phyloP scores from a whole-genome alignment of 495 filamentous ascomycete species.

The Talaromyces ruber region DNA sequence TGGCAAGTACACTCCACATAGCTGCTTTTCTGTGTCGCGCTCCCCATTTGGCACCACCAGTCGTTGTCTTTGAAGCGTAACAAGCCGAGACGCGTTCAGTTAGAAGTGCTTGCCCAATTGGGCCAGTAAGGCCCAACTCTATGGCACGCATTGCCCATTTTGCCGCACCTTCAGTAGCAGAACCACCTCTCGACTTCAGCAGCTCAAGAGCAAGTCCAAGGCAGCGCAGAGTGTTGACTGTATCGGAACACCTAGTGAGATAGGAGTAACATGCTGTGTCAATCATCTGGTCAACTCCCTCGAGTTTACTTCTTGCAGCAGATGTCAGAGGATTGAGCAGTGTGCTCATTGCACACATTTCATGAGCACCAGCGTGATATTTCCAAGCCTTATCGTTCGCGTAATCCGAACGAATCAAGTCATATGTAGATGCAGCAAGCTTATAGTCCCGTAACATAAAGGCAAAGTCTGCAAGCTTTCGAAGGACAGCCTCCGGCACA shows the following conservation, averaged over 20 bases:
- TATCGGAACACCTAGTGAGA: slow-evolving; percentile 67
- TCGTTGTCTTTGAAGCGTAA: slow-evolving; percentile 63
- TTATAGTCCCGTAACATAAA: slow-evolving; percentile 96
- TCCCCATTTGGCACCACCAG: slow-evolving; percentile 57
- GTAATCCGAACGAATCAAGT: slow-evolving; percentile 79
- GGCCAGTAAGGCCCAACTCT: slow-evolving; percentile 65
- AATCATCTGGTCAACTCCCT: slow-evolving; percentile 74
- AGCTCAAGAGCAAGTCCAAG: slow-evolving; percentile 73
- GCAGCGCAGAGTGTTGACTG: slow-evolving; percentile 69
- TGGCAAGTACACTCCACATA: slow-evolving; percentile 78
- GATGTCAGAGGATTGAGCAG: slow-evolving; percentile 65
- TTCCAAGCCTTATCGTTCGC: slow-evolving; percentile 94
- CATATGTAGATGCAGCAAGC: slow-evolving; percentile 83
- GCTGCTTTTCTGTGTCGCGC: slow-evolving; percentile 72
- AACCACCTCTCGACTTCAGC: slow-evolving; percentile 65
- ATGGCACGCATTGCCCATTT: slow-evolving; percentile 74
- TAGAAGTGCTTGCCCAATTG: slow-evolving; percentile 68
- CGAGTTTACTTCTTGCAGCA: slow-evolving; percentile 63
- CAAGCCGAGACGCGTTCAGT: slow-evolving; percentile 79
- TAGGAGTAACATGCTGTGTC: slow-evolving; percentile 90
- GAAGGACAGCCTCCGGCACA: slow-evolving; percentile 78
- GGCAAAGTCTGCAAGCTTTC: slow-evolving; percentile 87
- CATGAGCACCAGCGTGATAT: slow-evolving; percentile 84
- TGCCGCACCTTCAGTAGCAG: slow-evolving; percentile 77
- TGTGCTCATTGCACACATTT: slow-evolving; percentile 81